Base-by-base conservation (phyloP, 441 rosid genomes). In the Cnidoscolus chayamansa region DNA sequence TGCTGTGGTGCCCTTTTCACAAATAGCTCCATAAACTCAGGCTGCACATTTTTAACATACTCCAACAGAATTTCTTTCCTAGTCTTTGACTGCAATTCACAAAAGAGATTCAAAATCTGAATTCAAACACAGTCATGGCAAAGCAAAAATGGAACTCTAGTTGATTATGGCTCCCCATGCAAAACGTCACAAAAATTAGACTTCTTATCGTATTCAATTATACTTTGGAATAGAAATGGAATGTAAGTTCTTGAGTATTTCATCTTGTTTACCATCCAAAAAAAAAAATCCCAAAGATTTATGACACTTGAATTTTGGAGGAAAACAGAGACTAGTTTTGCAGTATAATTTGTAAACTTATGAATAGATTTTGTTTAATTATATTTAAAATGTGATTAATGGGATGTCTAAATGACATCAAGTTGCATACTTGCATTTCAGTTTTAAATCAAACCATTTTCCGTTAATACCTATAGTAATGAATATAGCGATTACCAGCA, bases 31-130 rank as follows among this genome's bases (percentile, higher is more conserved):
- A 89, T 91, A 63, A 95, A 95, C 74, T 95, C 99, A 0, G 98
- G 97, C 81, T 95, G 93, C 83, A 91, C 99, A 76, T 82, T 93
- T 76, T 93, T 90, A 12, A 93, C 99, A 83, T 95, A 95, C 84
- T 93, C 99, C 87, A 95, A 45, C 6, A 95, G 79, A 71, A 95
- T 88, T 31, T 93, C 98, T 73, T 89, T 93, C 83, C 99, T 87
- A 53, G 72, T 80, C 74, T 89, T 84, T 10, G 96, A 81, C 92
- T 88, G 84, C 25, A 51, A 62, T 75, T 62, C 49, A 64, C 70
- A 68, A 30, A 66, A 61, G 16, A 72, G 1, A 60, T 25, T 74
- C 32, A 73, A 66, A 79, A 67, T 20, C 9, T 48, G 66, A 73
- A 76, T 53, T 77, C 57, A 72, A 69, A 60, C 48, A 25, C 9